Evolutionary conservation across 2,329 filamentous ascomycete genomes (phyloP).

Genomic region (Nemania sp.): DNA sequence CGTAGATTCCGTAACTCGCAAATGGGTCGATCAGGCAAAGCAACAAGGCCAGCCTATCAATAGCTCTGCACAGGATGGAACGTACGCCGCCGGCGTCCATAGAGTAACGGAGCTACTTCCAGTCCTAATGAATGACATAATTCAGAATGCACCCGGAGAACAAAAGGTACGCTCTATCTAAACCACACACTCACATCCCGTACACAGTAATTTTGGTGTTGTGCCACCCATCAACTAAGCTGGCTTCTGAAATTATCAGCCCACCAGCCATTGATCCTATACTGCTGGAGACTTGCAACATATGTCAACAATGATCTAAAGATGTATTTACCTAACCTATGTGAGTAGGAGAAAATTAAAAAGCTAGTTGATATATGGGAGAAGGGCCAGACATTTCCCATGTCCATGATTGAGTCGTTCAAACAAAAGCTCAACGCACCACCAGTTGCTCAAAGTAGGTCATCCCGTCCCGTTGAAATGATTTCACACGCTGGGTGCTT

Average conservation of each 20-base stretch:
- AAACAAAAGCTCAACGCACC: slow-evolving; percentile 80
- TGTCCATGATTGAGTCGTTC: slow-evolving; percentile 81
- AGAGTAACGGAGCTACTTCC: slow-evolving; percentile 96
- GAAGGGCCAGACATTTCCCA: slow-evolving; percentile 90
- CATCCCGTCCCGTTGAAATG: slow-evolving; percentile 31
- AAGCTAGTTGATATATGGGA: slow-evolving; percentile 99
- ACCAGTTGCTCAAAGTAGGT: slow-evolving; percentile 73
- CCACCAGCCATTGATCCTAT: slow-evolving; percentile 14
- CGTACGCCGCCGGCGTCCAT: slow-evolving; percentile 93
- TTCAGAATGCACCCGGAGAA: slow-evolving; percentile 86
- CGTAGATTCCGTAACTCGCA: slow-evolving; percentile 99
- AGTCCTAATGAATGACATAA: slow-evolving; percentile 93
- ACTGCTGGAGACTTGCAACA: slow-evolving; percentile 33
- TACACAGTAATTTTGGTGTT: slow-evolving; percentile 49
- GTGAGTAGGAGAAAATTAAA: slow-evolving; percentile 89
- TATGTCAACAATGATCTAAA: slow-evolving; percentile 44
- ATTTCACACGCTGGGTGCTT: slow-evolving; percentile 22
- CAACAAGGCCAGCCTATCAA: slow-evolving; percentile 84
- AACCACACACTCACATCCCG: slow-evolving; percentile 47
- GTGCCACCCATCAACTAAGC: slow-evolving; percentile 37
- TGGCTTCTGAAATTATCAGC: slow-evolving; percentile 37
- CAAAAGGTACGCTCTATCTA: slow-evolving; percentile 86
- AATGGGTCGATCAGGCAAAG: slow-evolving; percentile 97
- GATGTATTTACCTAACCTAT: slow-evolving; percentile 58
- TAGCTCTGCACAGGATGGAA: slow-evolving; percentile 86